These are phyloP conservation scores for Amphibolis antarctica DNA, from an alignment of 106 monocot species.

Conservation along the genomic window DNA sequence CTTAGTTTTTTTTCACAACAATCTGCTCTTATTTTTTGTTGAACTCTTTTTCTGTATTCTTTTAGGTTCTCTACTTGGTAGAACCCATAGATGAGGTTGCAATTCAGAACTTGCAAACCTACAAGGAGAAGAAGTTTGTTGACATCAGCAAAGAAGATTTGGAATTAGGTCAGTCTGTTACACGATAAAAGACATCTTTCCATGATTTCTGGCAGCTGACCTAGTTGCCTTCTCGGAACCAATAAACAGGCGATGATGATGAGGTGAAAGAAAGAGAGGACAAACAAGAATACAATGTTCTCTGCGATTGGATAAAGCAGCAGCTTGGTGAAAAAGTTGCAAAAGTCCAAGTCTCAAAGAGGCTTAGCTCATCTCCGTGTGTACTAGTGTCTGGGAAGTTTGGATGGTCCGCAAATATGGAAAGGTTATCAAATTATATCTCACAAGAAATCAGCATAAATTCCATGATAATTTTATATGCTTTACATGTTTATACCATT, in stretches of 20 bases:
- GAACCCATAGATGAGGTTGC: slow-evolving; percentile 99
- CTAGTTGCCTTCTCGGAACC: background rate
- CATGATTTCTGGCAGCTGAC: background rate
- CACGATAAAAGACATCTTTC: background rate
- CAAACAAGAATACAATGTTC: slow-evolving; percentile 67
- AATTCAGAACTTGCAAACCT: slow-evolving; percentile 87
- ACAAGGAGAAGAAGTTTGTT: slow-evolving; percentile 97
- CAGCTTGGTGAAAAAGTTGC: slow-evolving; percentile 95
- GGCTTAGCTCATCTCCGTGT: slow-evolving; percentile 91
- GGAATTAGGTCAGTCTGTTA: slow-evolving; percentile 56
- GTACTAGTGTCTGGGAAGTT: slow-evolving; percentile 97
- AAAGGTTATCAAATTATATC: slow-evolving; percentile 32
- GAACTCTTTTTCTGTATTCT: background rate
- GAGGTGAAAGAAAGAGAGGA: slow-evolving; percentile 84
- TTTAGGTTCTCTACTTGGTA: slow-evolving; percentile 80
- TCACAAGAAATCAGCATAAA: background rate
- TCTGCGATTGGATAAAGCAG: slow-evolving; percentile 98
- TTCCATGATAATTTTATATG: background rate
- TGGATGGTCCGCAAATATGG: slow-evolving; percentile 98
- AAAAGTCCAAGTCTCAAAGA: slow-evolving; percentile 83
- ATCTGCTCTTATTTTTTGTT: background rate
- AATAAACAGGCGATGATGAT: slow-evolving; percentile 66
- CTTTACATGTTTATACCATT: background rate
- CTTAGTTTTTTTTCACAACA: background rate
- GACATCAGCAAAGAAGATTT: slow-evolving; percentile 99